These are phyloP conservation scores for Lanmaoa rubissima DNA, from an alignment of 768 basidiomycete species.

Conservation along the genomic window DNA sequence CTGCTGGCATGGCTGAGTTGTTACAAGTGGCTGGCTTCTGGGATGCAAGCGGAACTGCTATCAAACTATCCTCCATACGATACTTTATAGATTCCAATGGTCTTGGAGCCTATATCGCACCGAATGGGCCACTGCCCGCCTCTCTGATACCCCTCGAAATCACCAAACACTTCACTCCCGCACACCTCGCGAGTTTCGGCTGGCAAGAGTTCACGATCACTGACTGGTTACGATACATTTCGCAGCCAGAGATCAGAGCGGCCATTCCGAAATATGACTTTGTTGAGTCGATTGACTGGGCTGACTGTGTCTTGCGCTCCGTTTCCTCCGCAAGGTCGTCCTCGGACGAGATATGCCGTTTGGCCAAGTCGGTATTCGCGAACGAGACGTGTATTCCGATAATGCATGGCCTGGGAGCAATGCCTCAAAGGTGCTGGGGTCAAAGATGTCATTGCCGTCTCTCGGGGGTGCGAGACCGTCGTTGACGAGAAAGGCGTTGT, in stretches of 20 bases:
- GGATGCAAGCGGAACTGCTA: constrained; percentile 45
- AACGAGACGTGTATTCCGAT: constrained; percentile 45
- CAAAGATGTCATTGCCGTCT: constrained; percentile 13
- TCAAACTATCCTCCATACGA: constrained; percentile 61
- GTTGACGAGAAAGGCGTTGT: constrained; percentile 37
- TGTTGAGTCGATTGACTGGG: constrained; percentile 61
- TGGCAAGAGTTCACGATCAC: constrained; percentile 73
- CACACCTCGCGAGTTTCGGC: constrained; percentile 56
- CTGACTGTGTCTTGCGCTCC: constrained; percentile 68
- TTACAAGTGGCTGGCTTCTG: constrained; percentile 38
- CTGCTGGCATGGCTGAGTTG: background rate
- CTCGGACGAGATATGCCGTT: constrained; percentile 37
- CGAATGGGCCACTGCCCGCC: constrained; percentile 73
- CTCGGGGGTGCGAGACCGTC: constrained; percentile 36
- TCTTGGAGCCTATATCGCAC: constrained; percentile 54
- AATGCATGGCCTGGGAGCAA: constrained; percentile 47
- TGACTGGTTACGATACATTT: constrained; percentile 70
- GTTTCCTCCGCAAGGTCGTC: constrained; percentile 69
- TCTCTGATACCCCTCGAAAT: constrained; percentile 61
- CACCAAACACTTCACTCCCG: constrained; percentile 53
- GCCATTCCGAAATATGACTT: constrained; percentile 54
- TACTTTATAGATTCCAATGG: constrained; percentile 55
- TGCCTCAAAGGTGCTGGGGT: constrained; percentile 7
- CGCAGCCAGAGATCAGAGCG: constrained; percentile 40
- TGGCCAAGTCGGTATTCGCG: background rate